phyloP scores from a whole-genome alignment of 768 basidiomycete species.

The Botryobasidium botryosum region DNA sequence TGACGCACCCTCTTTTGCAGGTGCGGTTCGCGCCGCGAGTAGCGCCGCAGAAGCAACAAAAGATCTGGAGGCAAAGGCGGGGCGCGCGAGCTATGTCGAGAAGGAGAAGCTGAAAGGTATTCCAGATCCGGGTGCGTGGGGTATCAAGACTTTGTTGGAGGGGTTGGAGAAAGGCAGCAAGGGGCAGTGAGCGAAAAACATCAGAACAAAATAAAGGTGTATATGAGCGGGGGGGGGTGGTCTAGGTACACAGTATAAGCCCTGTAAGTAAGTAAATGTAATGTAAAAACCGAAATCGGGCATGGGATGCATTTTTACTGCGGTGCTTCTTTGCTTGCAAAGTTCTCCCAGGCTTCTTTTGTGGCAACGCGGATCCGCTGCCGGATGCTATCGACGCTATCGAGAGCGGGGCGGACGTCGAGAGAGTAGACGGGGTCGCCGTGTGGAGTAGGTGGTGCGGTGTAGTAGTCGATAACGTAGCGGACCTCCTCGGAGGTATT shows the following conservation, averaged over 20 bases:
- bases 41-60: slow-evolving; percentile 59
- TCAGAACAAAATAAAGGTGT: no score
- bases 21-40: slow-evolving; percentile 42
- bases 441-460: slow-evolving; percentile 72
- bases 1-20: slow-evolving; percentile 21
- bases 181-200: no score
- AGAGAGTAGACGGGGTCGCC: slow-evolving; percentile 91
- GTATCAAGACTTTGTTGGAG: no score
- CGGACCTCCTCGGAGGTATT: slow-evolving; percentile 67
- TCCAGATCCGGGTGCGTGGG: slow-evolving; percentile 87
- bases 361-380: slow-evolving; percentile 55
- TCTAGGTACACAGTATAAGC: no score
- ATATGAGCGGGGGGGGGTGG: no score
- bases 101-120: slow-evolving; percentile 43
- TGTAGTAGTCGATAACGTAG: slow-evolving; percentile 98
- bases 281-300: no score
- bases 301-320: no score
- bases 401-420: slow-evolving; percentile 89
- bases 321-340: no score
- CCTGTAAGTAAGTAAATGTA: no score
- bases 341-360: slow-evolving; percentile 45
- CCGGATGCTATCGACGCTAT: slow-evolving; percentile 60
- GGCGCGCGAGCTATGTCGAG: slow-evolving; percentile 77
- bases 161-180: no score
- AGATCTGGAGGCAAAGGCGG: slow-evolving; percentile 67